Conservation (phyloP, 208 protist species). For the Trichomonas tenax region DNA sequence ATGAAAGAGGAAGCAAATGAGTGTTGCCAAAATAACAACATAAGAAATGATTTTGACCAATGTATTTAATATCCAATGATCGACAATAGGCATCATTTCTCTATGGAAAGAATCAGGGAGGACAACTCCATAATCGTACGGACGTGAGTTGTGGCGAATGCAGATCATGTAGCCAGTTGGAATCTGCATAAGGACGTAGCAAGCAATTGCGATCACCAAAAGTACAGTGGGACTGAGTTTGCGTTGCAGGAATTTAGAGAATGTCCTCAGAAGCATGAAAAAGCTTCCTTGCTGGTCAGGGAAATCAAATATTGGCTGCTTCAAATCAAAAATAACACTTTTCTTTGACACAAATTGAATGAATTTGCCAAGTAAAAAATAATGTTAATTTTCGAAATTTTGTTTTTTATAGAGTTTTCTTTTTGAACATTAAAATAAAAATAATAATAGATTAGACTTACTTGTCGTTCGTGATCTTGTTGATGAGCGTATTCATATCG, state of each 20-base stretch:
- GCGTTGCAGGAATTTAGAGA: neutral
- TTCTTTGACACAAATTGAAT: too few relatives aligned
- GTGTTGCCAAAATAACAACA: neutral
- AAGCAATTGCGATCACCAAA: neutral
- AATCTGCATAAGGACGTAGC: neutral
- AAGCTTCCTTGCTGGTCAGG: too few relatives aligned
- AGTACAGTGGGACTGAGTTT: neutral
- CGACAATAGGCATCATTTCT: neutral
- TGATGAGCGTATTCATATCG: neutral
- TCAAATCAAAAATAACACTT: too few relatives aligned
- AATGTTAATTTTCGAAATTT: too few relatives aligned
- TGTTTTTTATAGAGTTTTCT: too few relatives aligned
- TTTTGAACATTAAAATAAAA: too few relatives aligned
- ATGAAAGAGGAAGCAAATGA: neutral
- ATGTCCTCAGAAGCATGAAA: neutral
- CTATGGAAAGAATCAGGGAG: neutral
- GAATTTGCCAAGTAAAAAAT: too few relatives aligned
- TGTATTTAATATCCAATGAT: neutral
- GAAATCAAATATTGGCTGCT: too few relatives aligned
- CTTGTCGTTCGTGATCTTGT: neutral
- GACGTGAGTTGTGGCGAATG: neutral
- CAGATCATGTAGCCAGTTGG: neutral
- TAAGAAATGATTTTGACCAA: neutral
- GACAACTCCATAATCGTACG: neutral
- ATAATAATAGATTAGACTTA: neutral